Evolutionary conservation across 805 yeast genomes (phyloP).

Genomic region (Clavispora fructus): DNA sequence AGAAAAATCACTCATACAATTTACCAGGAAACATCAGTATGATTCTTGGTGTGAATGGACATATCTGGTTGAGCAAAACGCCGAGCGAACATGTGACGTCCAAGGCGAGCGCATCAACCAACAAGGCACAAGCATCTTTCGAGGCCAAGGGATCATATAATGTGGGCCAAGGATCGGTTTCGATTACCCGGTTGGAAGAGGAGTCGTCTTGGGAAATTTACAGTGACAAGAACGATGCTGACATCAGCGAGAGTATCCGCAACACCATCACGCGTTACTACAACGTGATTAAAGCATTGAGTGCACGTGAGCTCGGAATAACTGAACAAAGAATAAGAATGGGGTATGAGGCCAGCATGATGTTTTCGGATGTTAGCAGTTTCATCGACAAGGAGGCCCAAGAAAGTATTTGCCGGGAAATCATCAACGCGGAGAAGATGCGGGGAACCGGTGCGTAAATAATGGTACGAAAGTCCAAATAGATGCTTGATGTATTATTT

Average conservation of each 20-base stretch:
- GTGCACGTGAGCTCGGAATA: slow-evolving; percentile 81
- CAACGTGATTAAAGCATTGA: slow-evolving; percentile 76
- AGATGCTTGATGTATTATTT: not conserved
- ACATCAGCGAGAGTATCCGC: slow-evolving; percentile 56
- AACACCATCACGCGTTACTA: slow-evolving; percentile 79
- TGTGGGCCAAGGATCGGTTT: slow-evolving; percentile 55
- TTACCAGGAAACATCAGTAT: slow-evolving; percentile 93
- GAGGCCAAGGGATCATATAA: slow-evolving; percentile 36
- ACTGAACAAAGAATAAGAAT: slow-evolving; percentile 72
- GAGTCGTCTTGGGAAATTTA: slow-evolving; percentile 95
- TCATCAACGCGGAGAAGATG: slow-evolving; percentile 68
- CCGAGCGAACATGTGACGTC: slow-evolving; percentile 16
- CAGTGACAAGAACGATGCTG: slow-evolving; percentile 75
- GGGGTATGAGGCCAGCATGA: slow-evolving; percentile 88
- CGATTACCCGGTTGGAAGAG: slow-evolving; percentile 83
- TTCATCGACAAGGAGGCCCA: slow-evolving; percentile 68
- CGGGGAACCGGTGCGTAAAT: slow-evolving; percentile 41
- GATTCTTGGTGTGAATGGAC: slow-evolving; percentile 93
- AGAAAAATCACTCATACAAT: slow-evolving; percentile 80
- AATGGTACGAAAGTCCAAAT: not conserved
- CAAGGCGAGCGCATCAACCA: slow-evolving; percentile 17
- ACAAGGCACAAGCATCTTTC: slow-evolving; percentile 36
- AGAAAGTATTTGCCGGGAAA: slow-evolving; percentile 68
- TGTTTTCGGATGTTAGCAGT: slow-evolving; percentile 43
- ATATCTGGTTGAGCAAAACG: slow-evolving; percentile 76